phyloP scores from a whole-genome alignment of 2,329 filamentous ascomycete species.

The Trematosphaeria pertusa region DNA sequence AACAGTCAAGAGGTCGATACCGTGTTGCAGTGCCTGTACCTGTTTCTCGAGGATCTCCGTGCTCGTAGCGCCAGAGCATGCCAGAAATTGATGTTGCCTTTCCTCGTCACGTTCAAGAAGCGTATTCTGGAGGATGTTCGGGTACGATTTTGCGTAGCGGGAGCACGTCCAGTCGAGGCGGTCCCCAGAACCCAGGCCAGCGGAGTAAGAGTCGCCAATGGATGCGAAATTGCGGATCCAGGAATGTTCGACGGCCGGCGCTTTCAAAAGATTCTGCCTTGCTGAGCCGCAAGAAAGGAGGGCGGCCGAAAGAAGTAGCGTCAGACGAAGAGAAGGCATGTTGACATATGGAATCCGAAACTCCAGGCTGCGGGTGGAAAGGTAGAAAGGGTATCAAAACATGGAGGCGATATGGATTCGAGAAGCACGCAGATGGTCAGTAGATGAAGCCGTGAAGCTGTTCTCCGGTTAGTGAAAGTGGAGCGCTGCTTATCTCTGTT shows the following conservation, averaged over 20 bases:
- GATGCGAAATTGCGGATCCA: slow-evolving; percentile 37
- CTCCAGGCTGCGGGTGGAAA: slow-evolving; percentile 3
- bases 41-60: slow-evolving; percentile 33
- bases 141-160: slow-evolving; percentile 36
- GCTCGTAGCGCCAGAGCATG: slow-evolving; percentile 39
- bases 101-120: slow-evolving; percentile 18
- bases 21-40: slow-evolving; percentile 21
- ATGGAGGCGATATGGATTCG: background rate
- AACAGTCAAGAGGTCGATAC: slow-evolving; percentile 37
- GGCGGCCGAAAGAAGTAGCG: slow-evolving; percentile 7
- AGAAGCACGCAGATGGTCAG: background rate
- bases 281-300: background rate
- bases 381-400: background rate
- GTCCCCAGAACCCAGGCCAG: slow-evolving; percentile 35
- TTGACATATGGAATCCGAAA: slow-evolving; percentile 1
- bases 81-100: slow-evolving; percentile 33
- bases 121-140: slow-evolving; percentile 29
- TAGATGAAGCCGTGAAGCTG: too few relatives aligned
- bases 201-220: slow-evolving; percentile 41
- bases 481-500: slow-evolving; percentile 13
- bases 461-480: too few relatives aligned
- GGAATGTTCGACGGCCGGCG: slow-evolving; percentile 7
- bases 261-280: slow-evolving; percentile 11
- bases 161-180: slow-evolving; percentile 37
- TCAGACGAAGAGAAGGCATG: slow-evolving; percentile 5